Evolutionary conservation across 179 eudicot genomes (phyloP).

Genomic region (Gypsophila paniculata): DNA sequence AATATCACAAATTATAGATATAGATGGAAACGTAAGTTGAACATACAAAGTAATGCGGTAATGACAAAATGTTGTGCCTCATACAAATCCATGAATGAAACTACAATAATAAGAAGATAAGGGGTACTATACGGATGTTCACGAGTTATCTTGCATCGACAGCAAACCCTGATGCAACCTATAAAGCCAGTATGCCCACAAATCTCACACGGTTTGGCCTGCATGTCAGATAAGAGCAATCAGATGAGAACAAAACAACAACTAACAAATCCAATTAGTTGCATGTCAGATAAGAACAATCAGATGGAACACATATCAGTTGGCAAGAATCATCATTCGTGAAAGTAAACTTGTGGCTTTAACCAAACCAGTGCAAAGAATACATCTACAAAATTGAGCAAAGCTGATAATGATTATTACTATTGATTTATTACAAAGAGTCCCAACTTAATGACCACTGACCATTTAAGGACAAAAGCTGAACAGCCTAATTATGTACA

Average conservation of each 20-base stretch:
- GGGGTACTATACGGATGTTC: constrained; percentile 25
- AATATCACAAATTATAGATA: too few species aligned
- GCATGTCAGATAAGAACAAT: too few species aligned
- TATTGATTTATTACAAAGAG: not conserved
- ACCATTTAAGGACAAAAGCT: not conserved
- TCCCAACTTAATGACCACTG: too few species aligned
- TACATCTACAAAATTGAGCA: not conserved
- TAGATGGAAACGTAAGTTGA: not conserved
- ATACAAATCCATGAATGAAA: not conserved
- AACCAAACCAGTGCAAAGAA: not conserved
- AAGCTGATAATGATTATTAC: not conserved
- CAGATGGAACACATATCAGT: constrained; percentile 13
- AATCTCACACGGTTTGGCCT: constrained; percentile 37
- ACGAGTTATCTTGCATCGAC: constrained; percentile 28
- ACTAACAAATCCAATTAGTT: not conserved
- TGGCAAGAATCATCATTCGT: not conserved
- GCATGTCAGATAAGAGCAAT: constrained; percentile 2
- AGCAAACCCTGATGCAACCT: constrained; percentile 20
- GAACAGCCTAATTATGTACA: not conserved
- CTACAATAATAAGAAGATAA: constrained; percentile 10
- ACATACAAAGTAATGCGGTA: not conserved
- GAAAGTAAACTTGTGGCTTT: not conserved
- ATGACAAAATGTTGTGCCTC: not conserved
- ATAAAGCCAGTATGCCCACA: constrained; percentile 28
- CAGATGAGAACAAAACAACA: constrained; percentile 1